These are phyloP conservation scores for Avena insularis DNA, from an alignment of 176 grass and related monocot genomes.

Conservation along the genomic window DNA sequence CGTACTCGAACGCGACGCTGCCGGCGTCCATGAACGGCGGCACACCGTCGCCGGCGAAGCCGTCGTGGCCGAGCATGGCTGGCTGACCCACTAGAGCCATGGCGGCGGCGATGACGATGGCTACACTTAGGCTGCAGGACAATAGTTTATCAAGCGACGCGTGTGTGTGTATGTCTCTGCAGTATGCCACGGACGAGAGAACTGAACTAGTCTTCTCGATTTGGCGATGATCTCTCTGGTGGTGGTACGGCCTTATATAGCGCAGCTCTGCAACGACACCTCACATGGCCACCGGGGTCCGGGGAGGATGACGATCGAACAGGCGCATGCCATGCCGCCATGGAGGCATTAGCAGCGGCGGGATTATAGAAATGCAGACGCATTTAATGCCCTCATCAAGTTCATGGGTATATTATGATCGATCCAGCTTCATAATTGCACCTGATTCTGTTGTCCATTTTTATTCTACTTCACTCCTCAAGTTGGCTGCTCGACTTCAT, in stretches of 20 bases:
- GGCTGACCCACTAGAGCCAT: slow-evolving; percentile 30
- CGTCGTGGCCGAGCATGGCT: neutral
- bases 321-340: neutral
- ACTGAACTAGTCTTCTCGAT: neutral
- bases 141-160: neutral
- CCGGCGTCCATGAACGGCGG: neutral
- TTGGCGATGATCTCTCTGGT: neutral
- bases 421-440: neutral
- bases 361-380: slow-evolving; percentile 9
- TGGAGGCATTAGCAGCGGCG: neutral
- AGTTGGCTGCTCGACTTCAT: neutral
- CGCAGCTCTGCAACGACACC: neutral
- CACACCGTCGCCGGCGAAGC: neutral
- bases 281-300: slow-evolving; percentile 28
- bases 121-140: neutral
- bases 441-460: neutral
- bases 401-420: neutral
- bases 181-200: neutral
- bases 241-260: slow-evolving; percentile 11
- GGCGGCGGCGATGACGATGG: neutral
- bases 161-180: neutral
- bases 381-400: slow-evolving; percentile 32
- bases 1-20: neutral
- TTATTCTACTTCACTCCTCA: neutral
- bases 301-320: slow-evolving; percentile 13